A percentile compares a stretch with the other conserved stretches of the same genome.
Conservation (phyloP, 495 filamentous ascomycete species). For the Choiromyces venosus region DNA sequence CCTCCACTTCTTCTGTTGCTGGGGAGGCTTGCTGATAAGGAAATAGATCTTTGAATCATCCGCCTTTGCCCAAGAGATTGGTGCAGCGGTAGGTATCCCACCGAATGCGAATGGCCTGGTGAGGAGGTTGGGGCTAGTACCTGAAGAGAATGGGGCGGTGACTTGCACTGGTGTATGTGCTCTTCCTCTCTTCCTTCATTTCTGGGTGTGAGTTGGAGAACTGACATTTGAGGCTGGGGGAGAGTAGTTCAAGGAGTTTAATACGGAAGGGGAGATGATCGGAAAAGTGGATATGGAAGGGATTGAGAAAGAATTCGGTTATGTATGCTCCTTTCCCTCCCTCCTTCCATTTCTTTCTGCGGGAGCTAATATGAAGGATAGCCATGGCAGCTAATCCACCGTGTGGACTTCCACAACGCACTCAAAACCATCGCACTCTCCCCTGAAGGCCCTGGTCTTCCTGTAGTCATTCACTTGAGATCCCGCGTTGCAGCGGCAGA, state of each 20-base stretch:
- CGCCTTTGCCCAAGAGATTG: constrained; percentile 50
- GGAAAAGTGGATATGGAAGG: neutral
- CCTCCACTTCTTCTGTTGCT: too few species aligned
- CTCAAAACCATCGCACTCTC: constrained; percentile 48
- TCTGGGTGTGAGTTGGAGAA: neutral
- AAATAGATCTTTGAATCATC: constrained; percentile 53
- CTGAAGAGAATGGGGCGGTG: constrained; percentile 14
- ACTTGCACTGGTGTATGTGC: too few species aligned
- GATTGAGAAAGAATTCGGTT: neutral
- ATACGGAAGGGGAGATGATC: neutral
- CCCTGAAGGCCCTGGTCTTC: constrained; percentile 42
- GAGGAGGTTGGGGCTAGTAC: constrained; percentile 44
- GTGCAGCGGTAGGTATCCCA: constrained; percentile 54
- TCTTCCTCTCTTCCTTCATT: too few species aligned
- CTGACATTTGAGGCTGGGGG: neutral
- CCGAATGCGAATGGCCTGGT: constrained; percentile 53
- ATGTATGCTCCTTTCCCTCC: neutral
- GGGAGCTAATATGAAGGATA: constrained; percentile 17
- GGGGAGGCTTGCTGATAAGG: too few species aligned
- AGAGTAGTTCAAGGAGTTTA: neutral
- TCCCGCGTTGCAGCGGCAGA: constrained; percentile 49
- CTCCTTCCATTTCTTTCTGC: too few species aligned
- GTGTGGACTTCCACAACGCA: constrained; percentile 49
- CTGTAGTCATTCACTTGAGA: constrained; percentile 46
- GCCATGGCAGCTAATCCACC: constrained; percentile 53